Percentiles rank a stretch among this genome's conserved stretches.
These are phyloP conservation scores for Fusarium sp. DNA, from an alignment of 2,329 filamentous ascomycete genomes.

Conservation along the genomic window DNA sequence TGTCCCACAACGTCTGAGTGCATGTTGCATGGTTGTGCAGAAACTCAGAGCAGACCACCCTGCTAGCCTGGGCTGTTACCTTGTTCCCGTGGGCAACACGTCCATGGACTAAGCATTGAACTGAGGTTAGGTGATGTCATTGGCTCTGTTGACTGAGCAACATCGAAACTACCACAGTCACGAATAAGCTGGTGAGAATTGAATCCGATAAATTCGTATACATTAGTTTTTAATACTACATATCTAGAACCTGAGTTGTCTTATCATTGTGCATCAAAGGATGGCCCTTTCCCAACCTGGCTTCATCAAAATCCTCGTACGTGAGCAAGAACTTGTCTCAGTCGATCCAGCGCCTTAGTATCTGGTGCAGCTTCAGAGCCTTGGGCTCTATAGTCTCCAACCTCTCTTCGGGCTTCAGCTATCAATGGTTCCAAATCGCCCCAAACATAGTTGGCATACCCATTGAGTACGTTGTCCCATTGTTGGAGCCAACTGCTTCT, in stretches of 20 bases:
- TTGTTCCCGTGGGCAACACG: conserved; percentile 34
- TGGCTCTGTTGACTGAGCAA: conserved; percentile 52
- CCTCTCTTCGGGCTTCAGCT: conserved; percentile 67
- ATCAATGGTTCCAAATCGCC: conserved; percentile 71
- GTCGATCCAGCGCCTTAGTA: conserved; percentile 52
- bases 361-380: conserved; percentile 39
- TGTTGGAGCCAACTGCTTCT: conserved; percentile 64
- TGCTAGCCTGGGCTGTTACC: conserved; percentile 2
- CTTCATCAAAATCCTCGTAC: conserved; percentile 49
- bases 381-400: conserved; percentile 56
- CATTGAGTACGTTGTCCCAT: conserved; percentile 68
- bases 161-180: conserved; percentile 13
- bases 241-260: background rate
- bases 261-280: background rate
- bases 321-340: conserved; percentile 56
- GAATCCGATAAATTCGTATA: background rate
- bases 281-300: background rate
- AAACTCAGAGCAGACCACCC: conserved; percentile 16
- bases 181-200: background rate
- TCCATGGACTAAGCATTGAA: conserved; percentile 22
- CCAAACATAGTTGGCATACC: conserved; percentile 77
- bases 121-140: conserved; percentile 47
- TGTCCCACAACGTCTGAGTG: conserved; percentile 31
- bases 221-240: background rate
- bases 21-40: conserved; percentile 37